These are phyloP conservation scores for Silybum marianum DNA, from an alignment of 129 eudicot genomes.

Conservation along the genomic window DNA sequence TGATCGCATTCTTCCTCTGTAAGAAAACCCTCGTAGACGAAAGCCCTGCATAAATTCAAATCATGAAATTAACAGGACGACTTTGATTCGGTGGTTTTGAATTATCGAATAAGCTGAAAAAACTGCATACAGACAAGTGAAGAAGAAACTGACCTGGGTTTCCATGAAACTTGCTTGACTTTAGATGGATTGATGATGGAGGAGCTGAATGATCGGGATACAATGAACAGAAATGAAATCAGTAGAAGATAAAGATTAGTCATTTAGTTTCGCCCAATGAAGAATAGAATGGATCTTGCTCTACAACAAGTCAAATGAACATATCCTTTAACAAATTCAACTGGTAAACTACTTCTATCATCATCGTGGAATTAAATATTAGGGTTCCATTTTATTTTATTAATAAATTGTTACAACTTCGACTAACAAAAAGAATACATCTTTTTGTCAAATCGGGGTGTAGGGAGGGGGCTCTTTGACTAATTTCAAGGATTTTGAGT, in stretches of 20 bases:
- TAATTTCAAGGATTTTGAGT: too few species aligned
- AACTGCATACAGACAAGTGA: neutral
- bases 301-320: conserved; percentile 24
- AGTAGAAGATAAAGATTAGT: conserved; percentile 31
- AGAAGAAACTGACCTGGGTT: conserved; percentile 66
- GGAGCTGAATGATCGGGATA: conserved; percentile 45
- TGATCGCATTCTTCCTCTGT: conserved; percentile 94
- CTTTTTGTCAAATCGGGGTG: too few species aligned
- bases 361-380: conserved; percentile 13
- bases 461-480: too few species aligned
- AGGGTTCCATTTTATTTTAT: conserved; percentile 13
- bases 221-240: conserved; percentile 44
- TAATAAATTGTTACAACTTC: neutral
- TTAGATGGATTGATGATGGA: conserved; percentile 81
- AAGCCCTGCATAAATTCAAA: conserved; percentile 57
- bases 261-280: conserved; percentile 19
- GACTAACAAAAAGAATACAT: too few species aligned
- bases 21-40: conserved; percentile 88
- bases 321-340: conserved; percentile 11
- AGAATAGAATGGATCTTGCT: conserved; percentile 24
- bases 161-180: conserved; percentile 87
- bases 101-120: neutral
- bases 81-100: neutral
- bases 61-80: neutral
- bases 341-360: neutral